Conservation (phyloP, 805 yeast genomes). For the Lipomyces anomalus region DNA sequence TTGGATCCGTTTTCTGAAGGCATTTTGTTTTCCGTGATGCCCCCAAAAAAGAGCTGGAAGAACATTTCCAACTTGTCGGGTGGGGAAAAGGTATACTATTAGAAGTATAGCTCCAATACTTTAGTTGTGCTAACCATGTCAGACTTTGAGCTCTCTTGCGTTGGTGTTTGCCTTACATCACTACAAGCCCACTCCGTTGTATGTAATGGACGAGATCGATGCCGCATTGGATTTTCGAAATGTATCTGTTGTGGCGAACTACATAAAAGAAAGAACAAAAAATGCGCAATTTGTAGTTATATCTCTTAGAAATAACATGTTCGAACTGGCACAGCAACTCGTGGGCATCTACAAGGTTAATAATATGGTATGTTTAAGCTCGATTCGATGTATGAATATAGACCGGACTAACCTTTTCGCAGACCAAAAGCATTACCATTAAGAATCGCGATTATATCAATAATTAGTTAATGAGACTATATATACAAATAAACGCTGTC, state of each 20-base stretch:
- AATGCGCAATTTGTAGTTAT: constrained; percentile 96
- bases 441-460: constrained; percentile 16
- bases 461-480: background rate
- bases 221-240: constrained; percentile 97
- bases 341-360: constrained; percentile 93
- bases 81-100: no score
- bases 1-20: constrained; percentile 98
- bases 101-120: no score
- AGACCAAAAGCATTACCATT: constrained; percentile 24
- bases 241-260: constrained; percentile 95
- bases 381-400: background rate
- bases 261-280: constrained; percentile 89
- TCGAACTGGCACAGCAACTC: constrained; percentile 87
- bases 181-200: constrained; percentile 93
- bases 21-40: constrained; percentile 94
- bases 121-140: no score
- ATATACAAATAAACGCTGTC: background rate
- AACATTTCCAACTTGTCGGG: constrained; percentile 93
- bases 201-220: constrained; percentile 98
- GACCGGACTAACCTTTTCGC: background rate
- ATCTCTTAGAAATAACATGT: constrained; percentile 94
- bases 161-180: constrained; percentile 93
- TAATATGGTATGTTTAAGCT: constrained; percentile 47
- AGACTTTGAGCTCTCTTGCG: constrained; percentile 88
- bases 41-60: constrained; percentile 97